phyloP scores from a whole-genome alignment of 208 protist species.

The Novymonas esmeraldas region DNA sequence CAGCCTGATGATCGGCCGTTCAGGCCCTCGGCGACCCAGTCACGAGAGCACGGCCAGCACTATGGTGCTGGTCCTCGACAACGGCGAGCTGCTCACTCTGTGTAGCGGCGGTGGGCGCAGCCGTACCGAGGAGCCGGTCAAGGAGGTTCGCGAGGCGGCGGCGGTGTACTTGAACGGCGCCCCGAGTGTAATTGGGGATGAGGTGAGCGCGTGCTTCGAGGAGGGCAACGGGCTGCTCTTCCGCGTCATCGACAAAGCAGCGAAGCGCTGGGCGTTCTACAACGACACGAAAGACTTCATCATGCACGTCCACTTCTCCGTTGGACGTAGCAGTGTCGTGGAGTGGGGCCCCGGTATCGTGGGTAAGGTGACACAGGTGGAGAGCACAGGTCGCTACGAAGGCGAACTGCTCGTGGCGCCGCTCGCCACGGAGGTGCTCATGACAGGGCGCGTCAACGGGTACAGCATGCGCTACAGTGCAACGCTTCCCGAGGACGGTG shows the following conservation, averaged over 20 bases:
- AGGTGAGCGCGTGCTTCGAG: constrained; percentile 27
- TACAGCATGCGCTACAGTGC: constrained; percentile 33
- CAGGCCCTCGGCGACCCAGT: background rate
- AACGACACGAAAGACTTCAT: constrained; percentile 54
- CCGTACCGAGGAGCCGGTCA: background rate
- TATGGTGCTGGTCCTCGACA: constrained; percentile 16
- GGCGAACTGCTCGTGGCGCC: constrained; percentile 29
- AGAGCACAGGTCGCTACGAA: constrained; percentile 14
- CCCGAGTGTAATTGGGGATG: constrained; percentile 24
- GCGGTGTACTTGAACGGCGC: constrained; percentile 30
- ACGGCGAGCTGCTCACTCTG: constrained; percentile 19
- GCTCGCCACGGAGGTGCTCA: constrained; percentile 29
- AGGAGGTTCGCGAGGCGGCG: background rate
- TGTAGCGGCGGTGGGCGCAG: background rate
- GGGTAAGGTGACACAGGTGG: constrained; percentile 14
- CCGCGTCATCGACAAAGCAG: constrained; percentile 45
- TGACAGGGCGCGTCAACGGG: constrained; percentile 23
- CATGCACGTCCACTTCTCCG: constrained; percentile 39
- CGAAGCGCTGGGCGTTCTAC: constrained; percentile 57
- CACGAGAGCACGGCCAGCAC: background rate
- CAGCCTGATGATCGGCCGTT: background rate
- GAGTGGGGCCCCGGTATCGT: constrained; percentile 16
- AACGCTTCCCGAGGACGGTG: background rate
- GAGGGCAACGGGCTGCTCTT: constrained; percentile 55
- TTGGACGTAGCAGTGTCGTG: constrained; percentile 18